These are phyloP conservation scores for Aspergillus fructus DNA, from an alignment of 2,329 filamentous ascomycete species.

Conservation along the genomic window DNA sequence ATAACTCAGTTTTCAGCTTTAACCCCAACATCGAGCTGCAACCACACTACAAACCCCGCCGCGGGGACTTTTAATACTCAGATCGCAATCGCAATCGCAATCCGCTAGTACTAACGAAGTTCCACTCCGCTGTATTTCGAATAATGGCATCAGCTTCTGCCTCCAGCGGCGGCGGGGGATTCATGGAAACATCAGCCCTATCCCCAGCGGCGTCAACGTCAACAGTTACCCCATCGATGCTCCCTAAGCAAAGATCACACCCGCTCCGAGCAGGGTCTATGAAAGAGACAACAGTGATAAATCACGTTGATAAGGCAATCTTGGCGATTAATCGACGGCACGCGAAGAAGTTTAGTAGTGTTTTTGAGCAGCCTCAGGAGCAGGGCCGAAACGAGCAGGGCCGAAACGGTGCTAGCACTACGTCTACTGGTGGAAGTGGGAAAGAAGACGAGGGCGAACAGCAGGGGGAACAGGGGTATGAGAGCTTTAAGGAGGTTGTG, in stretches of 20 bases:
- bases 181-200: slow-evolving; percentile 34
- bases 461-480: slow-evolving; percentile 49
- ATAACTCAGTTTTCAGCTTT: neutral
- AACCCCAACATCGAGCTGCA: neutral
- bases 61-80: neutral
- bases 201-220: slow-evolving; percentile 53
- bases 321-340: slow-evolving; percentile 53
- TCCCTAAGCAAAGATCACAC: slow-evolving; percentile 54
- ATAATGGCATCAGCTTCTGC: neutral
- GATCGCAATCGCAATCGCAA: neutral
- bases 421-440: slow-evolving; percentile 15
- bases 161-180: slow-evolving; percentile 35
- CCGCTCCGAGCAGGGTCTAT: slow-evolving; percentile 56
- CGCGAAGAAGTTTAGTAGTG: slow-evolving; percentile 50
- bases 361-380: slow-evolving; percentile 27
- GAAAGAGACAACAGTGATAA: slow-evolving; percentile 60
- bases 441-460: neutral
- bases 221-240: slow-evolving; percentile 35
- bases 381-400: slow-evolving; percentile 15
- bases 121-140: neutral
- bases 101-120: neutral
- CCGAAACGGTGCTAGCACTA: neutral
- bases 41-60: neutral
- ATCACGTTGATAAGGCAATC: slow-evolving; percentile 55
- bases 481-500: slow-evolving; percentile 67